phyloP scores from a whole-genome alignment of 805 yeast genomes.

The Zygosaccharomyces siamensis region DNA sequence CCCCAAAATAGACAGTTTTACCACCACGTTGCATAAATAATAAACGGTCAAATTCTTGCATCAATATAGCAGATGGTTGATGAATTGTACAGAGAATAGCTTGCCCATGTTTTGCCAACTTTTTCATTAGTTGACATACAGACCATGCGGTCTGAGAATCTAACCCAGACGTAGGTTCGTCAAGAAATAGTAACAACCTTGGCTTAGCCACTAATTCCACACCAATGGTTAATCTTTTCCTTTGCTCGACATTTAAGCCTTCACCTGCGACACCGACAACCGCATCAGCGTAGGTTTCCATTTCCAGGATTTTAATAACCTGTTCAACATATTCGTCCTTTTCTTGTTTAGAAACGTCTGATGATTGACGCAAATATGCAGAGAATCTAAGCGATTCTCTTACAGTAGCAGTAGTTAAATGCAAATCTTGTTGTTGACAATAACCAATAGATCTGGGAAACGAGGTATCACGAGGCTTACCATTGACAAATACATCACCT shows the following conservation, averaged over 20 bases:
- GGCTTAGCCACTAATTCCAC: slow-evolving; percentile 67
- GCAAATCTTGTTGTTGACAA: slow-evolving; percentile 75
- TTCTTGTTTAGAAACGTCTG: slow-evolving; percentile 45
- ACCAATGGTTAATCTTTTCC: slow-evolving; percentile 60
- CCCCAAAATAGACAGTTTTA: slow-evolving; percentile 70
- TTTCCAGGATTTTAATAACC: slow-evolving; percentile 56
- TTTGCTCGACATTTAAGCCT: slow-evolving; percentile 60
- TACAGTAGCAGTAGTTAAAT: slow-evolving; percentile 59
- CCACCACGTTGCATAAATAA: slow-evolving; percentile 69
- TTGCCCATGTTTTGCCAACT: slow-evolving; percentile 55
- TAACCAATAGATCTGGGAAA: slow-evolving; percentile 64
- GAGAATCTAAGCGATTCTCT: slow-evolving; percentile 66
- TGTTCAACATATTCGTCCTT: slow-evolving; percentile 64
- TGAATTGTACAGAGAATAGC: slow-evolving; percentile 73
- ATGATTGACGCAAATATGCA: slow-evolving; percentile 65
- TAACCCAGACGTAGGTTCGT: slow-evolving; percentile 66
- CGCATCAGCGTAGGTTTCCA: slow-evolving; percentile 64
- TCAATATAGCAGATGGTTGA: slow-evolving; percentile 77
- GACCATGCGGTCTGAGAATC: slow-evolving; percentile 70
- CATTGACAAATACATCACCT: slow-evolving; percentile 64
- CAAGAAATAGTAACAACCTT: slow-evolving; percentile 52
- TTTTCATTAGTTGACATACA: slow-evolving; percentile 55
- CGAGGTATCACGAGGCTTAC: slow-evolving; percentile 52
- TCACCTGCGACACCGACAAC: slow-evolving; percentile 71
- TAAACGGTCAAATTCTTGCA: slow-evolving; percentile 74